These are phyloP conservation scores for Talaromyces sp. DNA, from an alignment of 2,329 filamentous ascomycete species.

Conservation along the genomic window DNA sequence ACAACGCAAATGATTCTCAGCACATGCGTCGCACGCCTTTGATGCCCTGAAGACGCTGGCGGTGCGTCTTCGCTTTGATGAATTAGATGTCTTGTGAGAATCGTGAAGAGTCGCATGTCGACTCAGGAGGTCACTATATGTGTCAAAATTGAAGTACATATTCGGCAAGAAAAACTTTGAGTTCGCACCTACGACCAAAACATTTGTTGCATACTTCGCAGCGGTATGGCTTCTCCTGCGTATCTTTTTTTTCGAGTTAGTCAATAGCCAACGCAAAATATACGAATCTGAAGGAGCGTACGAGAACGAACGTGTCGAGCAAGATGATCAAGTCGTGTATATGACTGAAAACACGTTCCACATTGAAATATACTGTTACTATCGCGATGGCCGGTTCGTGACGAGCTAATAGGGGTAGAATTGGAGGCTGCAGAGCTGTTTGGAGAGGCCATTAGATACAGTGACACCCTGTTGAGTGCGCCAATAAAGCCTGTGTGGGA, in stretches of 20 bases:
- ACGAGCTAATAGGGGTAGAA: not conserved
- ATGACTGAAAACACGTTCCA: not conserved
- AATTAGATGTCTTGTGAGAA: not conserved
- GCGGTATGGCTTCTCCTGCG: slow-evolving; percentile 30
- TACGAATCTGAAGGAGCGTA: not conserved
- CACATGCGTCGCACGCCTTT: slow-evolving; percentile 29
- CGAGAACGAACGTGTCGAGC: not conserved
- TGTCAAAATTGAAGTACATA: not conserved
- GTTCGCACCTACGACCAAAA: slow-evolving; percentile 28
- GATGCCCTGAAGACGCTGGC: slow-evolving; percentile 21
- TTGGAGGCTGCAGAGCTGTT: not conserved
- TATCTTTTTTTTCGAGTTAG: slow-evolving; percentile 22
- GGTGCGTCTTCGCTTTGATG: slow-evolving; percentile 10
- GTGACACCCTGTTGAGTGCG: not conserved
- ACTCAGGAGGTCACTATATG: slow-evolving; percentile 23
- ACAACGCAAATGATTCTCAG: slow-evolving; percentile 31
- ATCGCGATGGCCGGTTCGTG: not conserved
- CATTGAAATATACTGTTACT: not conserved
- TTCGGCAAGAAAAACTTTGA: no score
- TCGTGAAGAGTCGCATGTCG: slow-evolving; percentile 8
- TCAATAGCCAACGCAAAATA: not conserved
- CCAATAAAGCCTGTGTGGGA: not conserved
- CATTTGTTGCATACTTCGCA: slow-evolving; percentile 30
- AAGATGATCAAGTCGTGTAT: not conserved
- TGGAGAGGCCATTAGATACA: not conserved